Evolutionary conservation across 352 stramenopile species (phyloP), one percentile per base, ranked within the genome.

Genomic region (Lagenidium giganteum): DNA sequence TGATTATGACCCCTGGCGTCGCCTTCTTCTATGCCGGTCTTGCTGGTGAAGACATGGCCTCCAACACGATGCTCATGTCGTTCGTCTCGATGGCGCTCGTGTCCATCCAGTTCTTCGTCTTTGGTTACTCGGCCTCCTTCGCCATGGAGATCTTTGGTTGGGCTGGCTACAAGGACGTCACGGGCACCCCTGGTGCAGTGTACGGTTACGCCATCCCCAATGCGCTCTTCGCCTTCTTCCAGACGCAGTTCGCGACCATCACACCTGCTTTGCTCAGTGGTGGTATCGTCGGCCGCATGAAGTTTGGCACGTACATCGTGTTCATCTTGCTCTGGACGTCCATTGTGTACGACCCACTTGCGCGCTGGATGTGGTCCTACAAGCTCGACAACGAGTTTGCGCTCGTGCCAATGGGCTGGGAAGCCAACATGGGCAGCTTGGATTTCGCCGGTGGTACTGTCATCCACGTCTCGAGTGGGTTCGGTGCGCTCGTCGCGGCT

Each of bases 391-490:
- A 51, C 11, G 54, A 59, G 5, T 89, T 77, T 56, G 42, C 39
- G 3, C 39, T 80, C 39, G 47, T 46, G 4, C 38, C 70, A 4
- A 55, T 70, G 32, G 74, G 78, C 18, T 87, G 78, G 74, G 74
- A 83, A 27, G 74, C 53, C 31, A 81, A 83, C 36, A 83, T 86
- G 66, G 78, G 78, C 0, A 65, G 57, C 5, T 47, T 93, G 11
- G 83, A 96, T 42, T 95, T 93, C 46, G 82, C 81, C 20, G 83
- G 81, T 21, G 83, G 84, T 40, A 88, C 76, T 13, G 82, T 95
- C 17, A 87, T 95, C 41, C 76, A 95, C 51, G 73, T 93, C 18
- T 82, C 77, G 4, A 80, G 70, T 12, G 85, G 83, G 5, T 88
- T 93, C 42, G 76, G 78, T 12, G 83, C 64, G 13, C 67, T 94